Conservation (phyloP, 1,284 basidiomycete genomes). For the Peniophora sp. region DNA sequence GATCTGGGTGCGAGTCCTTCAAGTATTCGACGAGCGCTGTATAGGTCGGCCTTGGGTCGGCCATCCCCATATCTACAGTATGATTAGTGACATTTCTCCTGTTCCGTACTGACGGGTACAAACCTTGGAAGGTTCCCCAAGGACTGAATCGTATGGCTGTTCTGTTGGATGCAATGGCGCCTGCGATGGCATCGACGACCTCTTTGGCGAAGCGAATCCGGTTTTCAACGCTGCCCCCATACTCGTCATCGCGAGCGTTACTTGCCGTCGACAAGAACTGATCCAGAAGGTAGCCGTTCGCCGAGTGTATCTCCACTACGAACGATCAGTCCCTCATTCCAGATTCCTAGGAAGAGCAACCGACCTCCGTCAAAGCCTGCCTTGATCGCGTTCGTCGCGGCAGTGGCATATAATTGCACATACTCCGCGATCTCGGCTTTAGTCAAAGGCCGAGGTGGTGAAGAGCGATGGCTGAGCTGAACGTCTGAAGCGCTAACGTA, state of each 20-base stretch:
- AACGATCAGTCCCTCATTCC: too few species aligned
- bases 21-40: constrained; percentile 28
- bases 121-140: constrained; percentile 33
- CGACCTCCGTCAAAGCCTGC: constrained; percentile 38
- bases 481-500: constrained; percentile 34
- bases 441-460: constrained; percentile 18
- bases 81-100: background rate
- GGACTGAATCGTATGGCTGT: constrained; percentile 49
- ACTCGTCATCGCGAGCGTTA: constrained; percentile 40
- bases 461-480: constrained; percentile 27
- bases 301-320: constrained; percentile 27
- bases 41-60: constrained; percentile 39
- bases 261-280: constrained; percentile 16
- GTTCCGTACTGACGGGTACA: background rate
- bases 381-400: constrained; percentile 33
- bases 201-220: constrained; percentile 39
- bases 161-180: constrained; percentile 28
- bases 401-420: constrained; percentile 25
- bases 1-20: constrained; percentile 29
- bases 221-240: constrained; percentile 18
- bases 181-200: constrained; percentile 32
- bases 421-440: constrained; percentile 35
- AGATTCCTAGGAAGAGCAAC: too few species aligned
- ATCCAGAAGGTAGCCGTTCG: constrained; percentile 20
- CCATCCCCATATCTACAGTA: constrained; percentile 34